phyloP scores from a whole-genome alignment of 177 flowering plant species.

The Vitis hybrid region DNA sequence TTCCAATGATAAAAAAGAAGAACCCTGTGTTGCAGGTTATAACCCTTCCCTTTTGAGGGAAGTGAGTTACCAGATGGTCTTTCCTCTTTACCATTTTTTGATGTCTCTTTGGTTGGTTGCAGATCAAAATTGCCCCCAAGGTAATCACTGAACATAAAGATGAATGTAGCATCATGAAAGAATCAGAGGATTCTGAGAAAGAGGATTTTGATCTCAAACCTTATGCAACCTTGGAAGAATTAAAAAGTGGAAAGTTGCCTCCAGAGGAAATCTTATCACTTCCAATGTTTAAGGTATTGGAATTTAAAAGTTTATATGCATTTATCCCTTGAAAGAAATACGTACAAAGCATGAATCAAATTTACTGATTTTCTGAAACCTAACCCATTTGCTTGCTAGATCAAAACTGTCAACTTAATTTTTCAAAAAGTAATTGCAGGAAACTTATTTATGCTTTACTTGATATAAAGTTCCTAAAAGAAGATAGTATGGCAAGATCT shows the following conservation, averaged over 20 bases:
- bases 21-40: constrained; percentile 80
- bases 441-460: no score
- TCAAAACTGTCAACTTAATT: no score
- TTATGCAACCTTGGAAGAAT: constrained; percentile 66
- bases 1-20: constrained; percentile 84
- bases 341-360: neutral
- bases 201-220: constrained; percentile 32
- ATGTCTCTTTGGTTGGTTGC: constrained; percentile 21
- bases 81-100: neutral
- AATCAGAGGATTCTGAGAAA: constrained; percentile 31
- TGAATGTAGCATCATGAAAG: constrained; percentile 25
- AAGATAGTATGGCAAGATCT: no score
- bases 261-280: constrained; percentile 93
- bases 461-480: no score
- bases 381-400: neutral
- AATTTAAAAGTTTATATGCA: neutral
- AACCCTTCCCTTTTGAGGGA: neutral
- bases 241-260: constrained; percentile 76
- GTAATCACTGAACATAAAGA: constrained; percentile 36
- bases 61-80: neutral
- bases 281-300: constrained; percentile 91
- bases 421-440: no score
- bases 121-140: constrained; percentile 82
- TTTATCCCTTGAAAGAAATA: neutral
- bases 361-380: neutral